Conservation (phyloP, 2,329 filamentous ascomycete species). For the Rasamsonia emersonii region DNA sequence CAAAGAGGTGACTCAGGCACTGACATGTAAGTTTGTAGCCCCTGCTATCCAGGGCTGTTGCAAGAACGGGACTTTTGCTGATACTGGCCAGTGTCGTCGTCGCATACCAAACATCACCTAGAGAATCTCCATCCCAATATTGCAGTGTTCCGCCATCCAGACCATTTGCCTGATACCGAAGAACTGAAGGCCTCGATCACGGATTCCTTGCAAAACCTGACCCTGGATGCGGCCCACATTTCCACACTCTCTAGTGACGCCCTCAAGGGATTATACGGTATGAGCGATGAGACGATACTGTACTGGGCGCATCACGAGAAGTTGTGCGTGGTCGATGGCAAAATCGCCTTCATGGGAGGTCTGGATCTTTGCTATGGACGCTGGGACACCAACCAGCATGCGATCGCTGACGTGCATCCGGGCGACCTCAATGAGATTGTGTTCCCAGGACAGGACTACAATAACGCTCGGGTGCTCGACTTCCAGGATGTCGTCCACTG, state of each 20-base stretch:
- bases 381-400: slow-evolving; percentile 82
- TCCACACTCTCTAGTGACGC: slow-evolving; percentile 63
- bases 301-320: slow-evolving; percentile 97
- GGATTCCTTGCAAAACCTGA: slow-evolving; percentile 47
- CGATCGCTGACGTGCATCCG: slow-evolving; percentile 76
- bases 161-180: slow-evolving; percentile 69
- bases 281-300: slow-evolving; percentile 68
- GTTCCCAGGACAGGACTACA: slow-evolving; percentile 88
- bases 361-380: slow-evolving; percentile 81
- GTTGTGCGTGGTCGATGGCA: slow-evolving; percentile 71
- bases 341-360: slow-evolving; percentile 80
- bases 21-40: slow-evolving; percentile 57
- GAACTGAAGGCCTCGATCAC: slow-evolving; percentile 53
- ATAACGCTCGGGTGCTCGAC: slow-evolving; percentile 78
- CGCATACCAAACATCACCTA: slow-evolving; percentile 71
- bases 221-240: slow-evolving; percentile 45
- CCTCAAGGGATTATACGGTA: slow-evolving; percentile 71
- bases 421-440: slow-evolving; percentile 65
- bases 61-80: background rate
- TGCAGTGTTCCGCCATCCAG: slow-evolving; percentile 80
- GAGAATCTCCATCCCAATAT: slow-evolving; percentile 77
- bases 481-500: slow-evolving; percentile 69
- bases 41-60: slow-evolving; percentile 11
- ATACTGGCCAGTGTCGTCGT: slow-evolving; percentile 44
- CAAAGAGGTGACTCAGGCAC: slow-evolving; percentile 76